Base-by-base conservation (phyloP, 176 grass and related monocot species). In the Oryza punctata region DNA sequence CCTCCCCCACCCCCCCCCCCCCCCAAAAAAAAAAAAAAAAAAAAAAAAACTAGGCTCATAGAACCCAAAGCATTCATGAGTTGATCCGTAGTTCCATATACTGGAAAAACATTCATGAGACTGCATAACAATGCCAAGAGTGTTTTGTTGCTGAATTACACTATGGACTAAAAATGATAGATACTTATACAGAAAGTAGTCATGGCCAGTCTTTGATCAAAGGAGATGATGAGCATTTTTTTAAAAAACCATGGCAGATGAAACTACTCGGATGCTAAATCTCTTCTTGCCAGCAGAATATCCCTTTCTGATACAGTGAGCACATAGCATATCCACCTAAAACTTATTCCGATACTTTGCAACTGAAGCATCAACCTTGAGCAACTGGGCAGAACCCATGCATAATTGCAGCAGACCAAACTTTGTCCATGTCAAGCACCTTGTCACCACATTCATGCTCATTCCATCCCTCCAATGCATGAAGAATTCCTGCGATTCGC, bases 401-500 rank as follows among this genome's bases (percentile, higher is more conserved):
- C 35, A 33, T 73, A 37, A 93, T 75, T 30, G 96, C 89, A 78
- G 82, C 91, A 6, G 93, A 88, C 81, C 89, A 95, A 61, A 88
- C 80, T 86, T 79, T 95, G 24, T 93, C 91, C 63, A 95, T 85
- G 76, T 93, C 85, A 10, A 93, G 81, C 73, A 93, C 77, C 3
- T 12, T 70, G n/a, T 91, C 85, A 45, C 93, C 96, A 18, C 93
- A 95, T 81, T 98, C 96, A 1, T 98, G 76, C 32, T 79, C 84
- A 19, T 43, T 63, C 92, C 82, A 93, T 26, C 82, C 87, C 57
- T 98, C 93, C 70, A 98, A 82, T 3, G 91, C 91, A 70, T 98
- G 93, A 25, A 95, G 77, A 54, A 98, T 92, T 71, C 93, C 93
- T 7, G 91, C 87, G 63, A 95, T 69, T 14, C 91, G 91, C 87